Evolutionary conservation across 2,329 filamentous ascomycete genomes (phyloP).

Genomic region (Cladosporium velox): DNA sequence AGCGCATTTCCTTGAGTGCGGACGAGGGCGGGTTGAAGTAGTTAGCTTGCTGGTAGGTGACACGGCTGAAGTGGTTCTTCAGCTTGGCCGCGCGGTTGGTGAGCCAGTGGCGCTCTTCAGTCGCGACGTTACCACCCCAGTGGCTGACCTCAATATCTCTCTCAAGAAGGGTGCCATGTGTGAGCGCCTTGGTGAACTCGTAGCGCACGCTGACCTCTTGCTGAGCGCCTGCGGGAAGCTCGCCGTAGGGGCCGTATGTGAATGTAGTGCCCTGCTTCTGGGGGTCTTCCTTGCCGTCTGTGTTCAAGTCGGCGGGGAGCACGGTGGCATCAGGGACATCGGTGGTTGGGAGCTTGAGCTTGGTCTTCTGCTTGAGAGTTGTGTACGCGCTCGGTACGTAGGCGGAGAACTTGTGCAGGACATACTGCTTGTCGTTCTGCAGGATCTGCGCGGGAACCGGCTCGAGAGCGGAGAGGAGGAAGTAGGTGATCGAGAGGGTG

Average conservation of each 20-base stretch:
- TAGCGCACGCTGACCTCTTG: conserved; percentile 80
- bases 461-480: conserved; percentile 72
- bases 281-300: conserved; percentile 66
- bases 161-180: conserved; percentile 75
- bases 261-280: conserved; percentile 82
- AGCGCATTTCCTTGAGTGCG: conserved; percentile 78
- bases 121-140: conserved; percentile 95
- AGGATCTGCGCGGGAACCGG: conserved; percentile 79
- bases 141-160: conserved; percentile 94
- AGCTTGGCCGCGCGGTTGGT: conserved; percentile 79
- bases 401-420: conserved; percentile 81
- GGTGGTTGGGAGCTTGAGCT: conserved; percentile 79
- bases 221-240: conserved; percentile 74
- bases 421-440: conserved; percentile 85
- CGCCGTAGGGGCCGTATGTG: conserved; percentile 85
- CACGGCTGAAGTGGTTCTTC: conserved; percentile 54
- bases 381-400: conserved; percentile 82
- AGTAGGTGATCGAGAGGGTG: conserved; percentile 85
- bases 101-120: conserved; percentile 90
- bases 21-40: conserved; percentile 70
- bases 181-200: conserved; percentile 91
- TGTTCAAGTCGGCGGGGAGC: conserved; percentile 60
- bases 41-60: conserved; percentile 49
- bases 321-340: conserved; percentile 77
- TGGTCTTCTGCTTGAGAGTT: conserved; percentile 93